phyloP scores from a whole-genome alignment of 2,329 filamentous ascomycete species.

The Phialophora expanda region DNA sequence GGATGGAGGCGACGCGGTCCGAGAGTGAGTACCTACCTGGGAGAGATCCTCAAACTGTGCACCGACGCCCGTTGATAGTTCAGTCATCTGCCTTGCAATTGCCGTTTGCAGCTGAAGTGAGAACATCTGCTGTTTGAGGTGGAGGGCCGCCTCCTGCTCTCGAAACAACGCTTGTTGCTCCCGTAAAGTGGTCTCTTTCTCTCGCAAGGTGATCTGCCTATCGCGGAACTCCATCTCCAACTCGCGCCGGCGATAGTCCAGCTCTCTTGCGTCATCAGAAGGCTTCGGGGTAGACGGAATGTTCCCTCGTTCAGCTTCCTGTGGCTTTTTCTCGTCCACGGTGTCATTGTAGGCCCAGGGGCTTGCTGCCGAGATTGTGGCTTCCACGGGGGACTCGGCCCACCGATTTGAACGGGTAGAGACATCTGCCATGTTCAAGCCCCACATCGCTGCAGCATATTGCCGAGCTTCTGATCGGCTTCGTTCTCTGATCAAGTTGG shows the following conservation, averaged over 20 bases:
- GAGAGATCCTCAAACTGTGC: slow-evolving; percentile 32
- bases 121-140: slow-evolving; percentile 31
- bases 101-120: slow-evolving; percentile 32
- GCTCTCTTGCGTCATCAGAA: slow-evolving; percentile 24
- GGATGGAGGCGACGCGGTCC: background rate
- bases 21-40: slow-evolving; percentile 17
- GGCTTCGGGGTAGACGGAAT: background rate
- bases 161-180: slow-evolving; percentile 33
- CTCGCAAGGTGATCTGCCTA: slow-evolving; percentile 33
- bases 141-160: slow-evolving; percentile 32
- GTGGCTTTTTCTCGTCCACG: slow-evolving; percentile 13
- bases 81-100: slow-evolving; percentile 24
- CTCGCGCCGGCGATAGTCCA: slow-evolving; percentile 31
- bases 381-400: slow-evolving; percentile 13
- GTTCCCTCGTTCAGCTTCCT: background rate
- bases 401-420: background rate
- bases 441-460: slow-evolving; percentile 25
- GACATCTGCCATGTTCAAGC: slow-evolving; percentile 16
- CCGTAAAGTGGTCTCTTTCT: slow-evolving; percentile 34
- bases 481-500: slow-evolving; percentile 14
- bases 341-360: slow-evolving; percentile 21
- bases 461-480: slow-evolving; percentile 24
- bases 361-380: slow-evolving; percentile 17
- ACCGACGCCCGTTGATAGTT: slow-evolving; percentile 29
- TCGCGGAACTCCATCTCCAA: slow-evolving; percentile 33